Evolutionary conservation across 2,329 filamentous ascomycete genomes (phyloP).

Genomic region (Fusarium bactridioides): DNA sequence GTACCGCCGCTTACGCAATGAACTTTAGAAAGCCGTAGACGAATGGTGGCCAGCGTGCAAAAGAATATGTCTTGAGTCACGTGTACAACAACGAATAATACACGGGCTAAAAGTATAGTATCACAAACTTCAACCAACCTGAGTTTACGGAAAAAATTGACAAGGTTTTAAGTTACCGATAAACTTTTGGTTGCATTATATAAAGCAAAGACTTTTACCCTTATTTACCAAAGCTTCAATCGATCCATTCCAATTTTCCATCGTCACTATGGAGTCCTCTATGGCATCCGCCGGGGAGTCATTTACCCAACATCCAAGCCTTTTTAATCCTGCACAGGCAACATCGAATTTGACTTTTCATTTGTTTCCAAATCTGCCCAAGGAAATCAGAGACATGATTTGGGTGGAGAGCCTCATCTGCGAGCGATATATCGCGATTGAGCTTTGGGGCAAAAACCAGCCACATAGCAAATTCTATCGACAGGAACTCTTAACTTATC

Average conservation of each 20-base stretch:
- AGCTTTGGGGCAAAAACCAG: background rate
- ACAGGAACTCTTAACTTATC: accelerated
- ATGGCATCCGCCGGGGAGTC: no score
- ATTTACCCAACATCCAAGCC: background rate
- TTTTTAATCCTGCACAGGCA: background rate
- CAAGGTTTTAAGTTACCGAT: background rate
- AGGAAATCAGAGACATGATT: background rate
- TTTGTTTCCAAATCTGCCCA: background rate
- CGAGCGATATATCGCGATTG: background rate
- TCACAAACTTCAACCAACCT: background rate
- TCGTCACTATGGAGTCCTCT: background rate
- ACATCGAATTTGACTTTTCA: background rate
- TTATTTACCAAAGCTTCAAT: background rate
- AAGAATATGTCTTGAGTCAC: no score
- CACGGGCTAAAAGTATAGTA: background rate
- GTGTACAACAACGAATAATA: no score
- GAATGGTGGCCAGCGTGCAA: accelerated
- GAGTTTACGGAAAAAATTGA: background rate
- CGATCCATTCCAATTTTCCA: background rate
- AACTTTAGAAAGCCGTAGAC: no score
- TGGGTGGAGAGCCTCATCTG: background rate
- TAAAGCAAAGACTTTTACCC: accelerated
- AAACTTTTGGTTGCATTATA: background rate
- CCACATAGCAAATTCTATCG: background rate
- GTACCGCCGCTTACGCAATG: no score